Evolutionary conservation across 768 basidiomycete species (phyloP).

Genomic region (Tulasnella sp.): DNA sequence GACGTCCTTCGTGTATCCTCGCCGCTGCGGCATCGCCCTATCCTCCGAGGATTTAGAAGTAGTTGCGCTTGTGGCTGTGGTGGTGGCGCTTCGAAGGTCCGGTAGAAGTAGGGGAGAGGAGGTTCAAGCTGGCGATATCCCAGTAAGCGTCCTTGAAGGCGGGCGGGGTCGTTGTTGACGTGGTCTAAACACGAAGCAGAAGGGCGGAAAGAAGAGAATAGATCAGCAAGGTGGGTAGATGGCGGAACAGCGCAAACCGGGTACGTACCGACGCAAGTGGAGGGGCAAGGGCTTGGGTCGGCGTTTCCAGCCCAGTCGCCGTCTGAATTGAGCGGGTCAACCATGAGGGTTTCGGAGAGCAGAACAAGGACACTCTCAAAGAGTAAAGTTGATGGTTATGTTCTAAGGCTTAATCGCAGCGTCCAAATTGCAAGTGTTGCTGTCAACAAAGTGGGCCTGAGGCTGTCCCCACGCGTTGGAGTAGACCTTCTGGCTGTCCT

Average conservation of each 20-base stretch:
- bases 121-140: slow-evolving; percentile 36
- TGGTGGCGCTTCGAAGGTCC: neutral
- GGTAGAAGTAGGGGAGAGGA: neutral
- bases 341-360: neutral
- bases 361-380: slow-evolving; percentile 28
- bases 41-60: neutral
- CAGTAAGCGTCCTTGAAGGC: slow-evolving; percentile 40
- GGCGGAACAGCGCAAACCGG: neutral
- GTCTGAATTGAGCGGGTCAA: neutral
- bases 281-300: slow-evolving; percentile 35
- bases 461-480: slow-evolving; percentile 35
- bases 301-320: slow-evolving; percentile 38
- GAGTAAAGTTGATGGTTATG: slow-evolving; percentile 39
- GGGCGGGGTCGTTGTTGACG: slow-evolving; percentile 39
- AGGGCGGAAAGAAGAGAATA: no score
- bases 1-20: no score
- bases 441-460: slow-evolving; percentile 35
- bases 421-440: slow-evolving; percentile 33
- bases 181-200: slow-evolving; percentile 30
- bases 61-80: neutral
- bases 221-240: no score
- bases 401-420: slow-evolving; percentile 37
- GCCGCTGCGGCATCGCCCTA: neutral
- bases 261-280: slow-evolving; percentile 37
- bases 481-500: slow-evolving; percentile 9